Conservation (phyloP, 495 filamentous ascomycete species). For the Trichoderma erinaceum region DNA sequence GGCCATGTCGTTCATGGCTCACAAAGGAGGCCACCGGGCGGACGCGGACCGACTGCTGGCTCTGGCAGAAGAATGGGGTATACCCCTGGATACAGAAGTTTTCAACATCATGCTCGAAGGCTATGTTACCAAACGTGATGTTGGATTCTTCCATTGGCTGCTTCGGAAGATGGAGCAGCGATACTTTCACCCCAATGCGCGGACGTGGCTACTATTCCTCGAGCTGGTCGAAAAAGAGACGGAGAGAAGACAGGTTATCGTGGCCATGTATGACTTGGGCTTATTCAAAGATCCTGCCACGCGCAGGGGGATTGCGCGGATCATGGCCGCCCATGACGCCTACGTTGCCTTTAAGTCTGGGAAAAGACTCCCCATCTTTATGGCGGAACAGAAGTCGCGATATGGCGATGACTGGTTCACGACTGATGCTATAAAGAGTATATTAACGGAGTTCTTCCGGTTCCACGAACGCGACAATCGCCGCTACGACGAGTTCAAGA, state of each 20-base stretch:
- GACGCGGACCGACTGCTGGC: slow-evolving; percentile 23
- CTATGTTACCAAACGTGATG: slow-evolving; percentile 26
- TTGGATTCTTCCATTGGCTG: slow-evolving; percentile 28
- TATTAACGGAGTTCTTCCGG: slow-evolving; percentile 28
- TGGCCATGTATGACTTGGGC: slow-evolving; percentile 27
- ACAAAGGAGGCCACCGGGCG: slow-evolving; percentile 17
- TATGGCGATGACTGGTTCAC: slow-evolving; percentile 37
- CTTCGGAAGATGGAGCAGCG: slow-evolving; percentile 29
- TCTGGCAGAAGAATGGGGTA: slow-evolving; percentile 18
- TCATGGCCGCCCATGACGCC: slow-evolving; percentile 31
- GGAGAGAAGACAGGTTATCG: slow-evolving; percentile 30
- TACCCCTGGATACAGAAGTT: slow-evolving; percentile 24
- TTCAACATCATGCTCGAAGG: slow-evolving; percentile 23
- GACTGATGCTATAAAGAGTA: slow-evolving; percentile 26
- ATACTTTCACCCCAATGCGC: slow-evolving; percentile 25
- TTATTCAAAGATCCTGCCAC: slow-evolving; percentile 23
- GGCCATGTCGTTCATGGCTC: slow-evolving; percentile 30
- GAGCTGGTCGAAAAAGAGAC: slow-evolving; percentile 33
- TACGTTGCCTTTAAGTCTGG: slow-evolving; percentile 25
- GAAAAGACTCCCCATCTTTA: slow-evolving; percentile 22
- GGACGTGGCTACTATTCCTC: slow-evolving; percentile 38
- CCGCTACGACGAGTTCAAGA: slow-evolving; percentile 9
- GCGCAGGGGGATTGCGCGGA: slow-evolving; percentile 23
- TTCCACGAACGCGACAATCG: slow-evolving; percentile 10
- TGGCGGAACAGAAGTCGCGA: slow-evolving; percentile 27